Percentiles rank a stretch among this genome's conserved stretches.
These are phyloP conservation scores for Actinidia chinensis DNA, from an alignment of 179 eudicot species.

Conservation along the genomic window DNA sequence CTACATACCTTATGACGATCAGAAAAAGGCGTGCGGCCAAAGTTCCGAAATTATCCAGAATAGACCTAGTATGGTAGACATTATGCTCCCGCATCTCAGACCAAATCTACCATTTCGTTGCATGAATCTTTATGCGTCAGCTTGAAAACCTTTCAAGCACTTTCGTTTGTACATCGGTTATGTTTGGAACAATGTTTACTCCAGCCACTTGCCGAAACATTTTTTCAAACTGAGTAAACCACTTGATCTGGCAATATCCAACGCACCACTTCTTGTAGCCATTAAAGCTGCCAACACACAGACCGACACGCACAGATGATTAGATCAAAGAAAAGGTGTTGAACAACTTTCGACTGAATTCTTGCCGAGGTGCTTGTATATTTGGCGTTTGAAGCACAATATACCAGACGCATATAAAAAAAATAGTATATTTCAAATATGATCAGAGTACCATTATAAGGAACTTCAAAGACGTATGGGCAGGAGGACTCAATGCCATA, in stretches of 20 bases:
- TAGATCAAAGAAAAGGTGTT: neutral
- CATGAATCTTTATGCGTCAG: conserved; percentile 30
- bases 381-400: neutral
- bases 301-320: neutral
- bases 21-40: conserved; percentile 30
- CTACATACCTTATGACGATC: conserved; percentile 46
- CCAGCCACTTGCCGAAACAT: conserved; percentile 36
- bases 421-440: neutral
- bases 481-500: conserved; percentile 90
- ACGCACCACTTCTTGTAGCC: conserved; percentile 45
- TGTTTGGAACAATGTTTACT: conserved; percentile 26
- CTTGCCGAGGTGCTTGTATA: neutral
- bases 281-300: conserved; percentile 35
- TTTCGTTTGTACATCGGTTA: conserved; percentile 41
- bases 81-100: conserved; percentile 30
- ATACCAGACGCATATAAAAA: too few species aligned
- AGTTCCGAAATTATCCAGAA: conserved; percentile 39
- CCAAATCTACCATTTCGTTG: conserved; percentile 34
- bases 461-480: conserved; percentile 55
- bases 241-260: conserved; percentile 45
- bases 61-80: conserved; percentile 40
- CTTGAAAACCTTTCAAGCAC: conserved; percentile 44
- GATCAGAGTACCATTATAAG: conserved; percentile 57
- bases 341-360: neutral
- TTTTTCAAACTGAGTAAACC: conserved; percentile 34